A percentile compares a stretch with the other conserved stretches of the same genome.
Conservation (phyloP, 345 rosid genomes). For the Ricinus communis region DNA sequence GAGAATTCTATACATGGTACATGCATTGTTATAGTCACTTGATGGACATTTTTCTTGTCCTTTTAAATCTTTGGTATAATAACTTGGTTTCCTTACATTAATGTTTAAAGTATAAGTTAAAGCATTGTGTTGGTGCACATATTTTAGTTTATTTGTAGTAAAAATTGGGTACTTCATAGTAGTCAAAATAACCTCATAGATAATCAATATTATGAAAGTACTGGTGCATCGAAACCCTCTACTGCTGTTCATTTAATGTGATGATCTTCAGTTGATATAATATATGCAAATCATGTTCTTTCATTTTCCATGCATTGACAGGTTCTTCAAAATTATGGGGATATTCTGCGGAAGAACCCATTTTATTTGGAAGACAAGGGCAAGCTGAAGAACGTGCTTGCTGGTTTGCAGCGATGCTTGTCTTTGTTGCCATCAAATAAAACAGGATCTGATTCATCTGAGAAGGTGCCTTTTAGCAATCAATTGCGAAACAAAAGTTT, state of each 20-base stretch:
- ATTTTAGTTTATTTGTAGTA: not conserved
- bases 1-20: not conserved
- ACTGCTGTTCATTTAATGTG: not conserved
- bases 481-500: constrained; percentile 1
- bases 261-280: not conserved
- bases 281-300: constrained; percentile 15
- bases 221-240: not conserved
- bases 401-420: constrained; percentile 73
- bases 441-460: constrained; percentile 32
- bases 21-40: not conserved
- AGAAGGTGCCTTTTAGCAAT: constrained; percentile 41
- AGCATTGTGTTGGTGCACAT: not conserved
- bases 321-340: constrained; percentile 80
- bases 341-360: constrained; percentile 61
- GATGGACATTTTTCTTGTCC: constrained; percentile 5
- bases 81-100: not conserved
- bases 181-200: not conserved
- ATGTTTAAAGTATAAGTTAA: too few relatives aligned
- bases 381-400: constrained; percentile 63
- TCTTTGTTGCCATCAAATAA: constrained; percentile 55
- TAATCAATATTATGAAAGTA: not conserved
- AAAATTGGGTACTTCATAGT: not conserved
- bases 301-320: constrained; percentile 24
- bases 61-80: not conserved
- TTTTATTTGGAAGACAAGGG: constrained; percentile 67